Conservation (phyloP, 2,329 filamentous ascomycete genomes). For the Penicillium sclerotiorum region DNA sequence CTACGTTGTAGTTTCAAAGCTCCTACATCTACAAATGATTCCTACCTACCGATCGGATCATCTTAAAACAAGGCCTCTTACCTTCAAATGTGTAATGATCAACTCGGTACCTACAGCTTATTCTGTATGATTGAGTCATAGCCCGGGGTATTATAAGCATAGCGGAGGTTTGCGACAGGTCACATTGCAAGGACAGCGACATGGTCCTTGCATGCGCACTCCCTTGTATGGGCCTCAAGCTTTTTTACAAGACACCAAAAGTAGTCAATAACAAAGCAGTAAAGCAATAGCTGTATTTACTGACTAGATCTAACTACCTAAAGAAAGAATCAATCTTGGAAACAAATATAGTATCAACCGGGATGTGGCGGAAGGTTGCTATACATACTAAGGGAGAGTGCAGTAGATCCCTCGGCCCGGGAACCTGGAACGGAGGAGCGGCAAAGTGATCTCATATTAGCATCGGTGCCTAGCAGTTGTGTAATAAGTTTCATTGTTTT, state of each 20-base stretch:
- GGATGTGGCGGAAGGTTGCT: not conserved
- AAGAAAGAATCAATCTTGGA: not conserved
- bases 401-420: not conserved
- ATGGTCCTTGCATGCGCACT: slow-evolving; percentile 31
- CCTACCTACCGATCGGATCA: too few relatives aligned
- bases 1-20: too few relatives aligned
- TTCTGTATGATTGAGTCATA: too few relatives aligned
- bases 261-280: too few relatives aligned
- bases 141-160: not conserved
- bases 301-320: too few relatives aligned
- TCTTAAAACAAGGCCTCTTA: too few relatives aligned
- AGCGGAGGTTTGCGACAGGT: slow-evolving; percentile 26
- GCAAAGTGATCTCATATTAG: too few relatives aligned
- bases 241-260: too few relatives aligned
- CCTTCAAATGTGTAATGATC: not conserved
- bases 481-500: not conserved
- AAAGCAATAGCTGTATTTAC: too few relatives aligned
- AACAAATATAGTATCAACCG: not conserved
- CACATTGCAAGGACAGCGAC: slow-evolving; percentile 30
- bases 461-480: too few relatives aligned
- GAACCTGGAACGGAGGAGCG: not conserved
- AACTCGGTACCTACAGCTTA: not conserved
- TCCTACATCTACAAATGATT: too few relatives aligned
- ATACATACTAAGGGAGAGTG: not conserved
- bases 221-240: not conserved